These are phyloP conservation scores for Neofusicoccum sp. DNA, from an alignment of 2,329 filamentous ascomycete species.

Conservation along the genomic window DNA sequence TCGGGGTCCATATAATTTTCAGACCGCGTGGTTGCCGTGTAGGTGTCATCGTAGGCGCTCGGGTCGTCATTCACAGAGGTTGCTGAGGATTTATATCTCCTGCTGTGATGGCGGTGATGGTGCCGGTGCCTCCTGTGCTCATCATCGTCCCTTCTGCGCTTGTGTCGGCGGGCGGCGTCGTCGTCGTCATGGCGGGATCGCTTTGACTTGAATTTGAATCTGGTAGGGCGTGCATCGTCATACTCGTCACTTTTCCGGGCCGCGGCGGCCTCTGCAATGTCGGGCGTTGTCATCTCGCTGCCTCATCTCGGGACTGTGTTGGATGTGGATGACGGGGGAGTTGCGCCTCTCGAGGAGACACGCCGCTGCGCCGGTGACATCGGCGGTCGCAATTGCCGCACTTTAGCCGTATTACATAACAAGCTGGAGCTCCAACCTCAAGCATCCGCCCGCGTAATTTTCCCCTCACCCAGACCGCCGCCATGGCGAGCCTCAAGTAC, in stretches of 20 bases:
- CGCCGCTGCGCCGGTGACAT: conserved; percentile 1
- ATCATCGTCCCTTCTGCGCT: neutral
- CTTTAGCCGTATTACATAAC: conserved; percentile 7
- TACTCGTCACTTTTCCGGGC: conserved; percentile 24
- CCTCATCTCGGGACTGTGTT: conserved; percentile 14
- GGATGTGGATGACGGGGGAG: conserved; percentile 20
- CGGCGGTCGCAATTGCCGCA: neutral
- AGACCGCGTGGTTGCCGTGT: conserved; percentile 23
- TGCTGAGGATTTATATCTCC: conserved; percentile 14
- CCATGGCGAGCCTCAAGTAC: conserved; percentile 46
- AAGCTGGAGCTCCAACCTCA: neutral
- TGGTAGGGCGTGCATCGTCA: conserved; percentile 30
- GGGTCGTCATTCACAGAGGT: conserved; percentile 29
- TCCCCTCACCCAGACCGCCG: neutral
- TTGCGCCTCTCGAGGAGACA: neutral
- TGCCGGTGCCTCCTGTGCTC: neutral
- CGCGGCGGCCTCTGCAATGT: neutral
- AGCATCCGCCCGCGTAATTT: neutral
- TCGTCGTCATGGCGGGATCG: conserved; percentile 25
- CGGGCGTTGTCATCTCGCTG: conserved; percentile 5
- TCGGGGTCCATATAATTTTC: conserved; percentile 59
- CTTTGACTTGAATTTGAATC: conserved; percentile 41
- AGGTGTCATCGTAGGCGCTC: conserved; percentile 39
- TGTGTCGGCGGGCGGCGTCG: conserved; percentile 6
- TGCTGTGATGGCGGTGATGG: conserved; percentile 15